Conservation (phyloP, 1,284 basidiomycete genomes). For the Pseudozyma sp. region DNA sequence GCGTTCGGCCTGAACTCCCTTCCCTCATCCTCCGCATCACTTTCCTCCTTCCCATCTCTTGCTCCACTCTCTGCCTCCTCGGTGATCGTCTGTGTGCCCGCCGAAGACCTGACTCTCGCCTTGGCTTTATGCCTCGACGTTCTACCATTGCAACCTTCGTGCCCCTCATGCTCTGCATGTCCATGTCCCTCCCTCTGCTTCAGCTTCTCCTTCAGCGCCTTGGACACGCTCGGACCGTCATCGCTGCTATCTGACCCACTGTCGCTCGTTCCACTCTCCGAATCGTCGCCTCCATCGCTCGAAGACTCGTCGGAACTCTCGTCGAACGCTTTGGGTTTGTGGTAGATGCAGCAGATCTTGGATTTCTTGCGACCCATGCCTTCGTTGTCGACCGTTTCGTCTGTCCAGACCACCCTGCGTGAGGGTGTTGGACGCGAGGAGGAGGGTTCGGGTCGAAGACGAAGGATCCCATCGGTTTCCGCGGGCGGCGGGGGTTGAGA, state of each 20-base stretch:
- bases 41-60: not conserved
- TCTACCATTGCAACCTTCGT: not conserved
- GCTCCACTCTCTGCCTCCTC: not conserved
- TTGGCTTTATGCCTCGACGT: slow-evolving; percentile 1
- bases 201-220: slow-evolving; percentile 10
- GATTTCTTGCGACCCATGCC: slow-evolving; percentile 59
- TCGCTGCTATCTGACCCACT: not conserved
- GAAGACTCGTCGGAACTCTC: slow-evolving; percentile 54
- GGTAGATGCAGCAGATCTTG: slow-evolving; percentile 68
- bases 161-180: slow-evolving; percentile 1
- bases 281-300: not conserved
- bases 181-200: slow-evolving; percentile 2
- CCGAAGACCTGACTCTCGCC: slow-evolving; percentile 5
- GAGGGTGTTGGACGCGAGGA: not conserved
- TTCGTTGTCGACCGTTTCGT: slow-evolving; percentile 66
- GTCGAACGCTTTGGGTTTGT: slow-evolving; percentile 64
- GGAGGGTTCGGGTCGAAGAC: slow-evolving; percentile 12
- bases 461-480: slow-evolving; percentile 16
- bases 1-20: slow-evolving; percentile 24
- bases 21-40: slow-evolving; percentile 1
- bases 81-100: slow-evolving; percentile 22
- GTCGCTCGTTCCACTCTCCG: slow-evolving; percentile 6
- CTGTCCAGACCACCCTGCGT: slow-evolving; percentile 58
- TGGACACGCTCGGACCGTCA: slow-evolving; percentile 6
- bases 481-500: not conserved